Evolutionary conservation across 2,329 filamentous ascomycete species (phyloP).

Genomic region (Colletotrichum gigasporum): DNA sequence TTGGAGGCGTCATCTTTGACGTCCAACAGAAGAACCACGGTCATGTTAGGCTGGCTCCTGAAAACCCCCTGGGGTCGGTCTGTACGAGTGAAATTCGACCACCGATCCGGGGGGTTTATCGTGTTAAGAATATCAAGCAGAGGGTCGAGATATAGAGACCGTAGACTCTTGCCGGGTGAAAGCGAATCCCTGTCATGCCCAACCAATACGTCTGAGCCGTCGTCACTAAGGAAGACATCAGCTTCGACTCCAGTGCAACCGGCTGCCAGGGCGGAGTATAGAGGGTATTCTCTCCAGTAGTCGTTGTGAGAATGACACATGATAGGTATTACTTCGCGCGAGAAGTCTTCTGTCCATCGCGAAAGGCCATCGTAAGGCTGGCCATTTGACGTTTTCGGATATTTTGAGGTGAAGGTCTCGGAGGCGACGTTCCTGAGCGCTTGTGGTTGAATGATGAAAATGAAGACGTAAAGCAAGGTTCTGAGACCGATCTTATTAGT

Average conservation of each 20-base stretch:
- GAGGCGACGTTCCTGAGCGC: background rate
- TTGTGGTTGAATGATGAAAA: background rate
- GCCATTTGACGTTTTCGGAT: background rate
- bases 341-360: background rate
- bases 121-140: conserved; percentile 66
- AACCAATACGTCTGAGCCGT: conserved; percentile 59
- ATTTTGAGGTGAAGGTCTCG: conserved; percentile 24
- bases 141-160: conserved; percentile 70
- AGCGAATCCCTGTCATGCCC: conserved; percentile 68
- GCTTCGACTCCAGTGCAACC: conserved; percentile 73
- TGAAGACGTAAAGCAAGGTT: background rate
- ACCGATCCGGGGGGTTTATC: conserved; percentile 52
- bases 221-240: conserved; percentile 71
- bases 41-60: conserved; percentile 57
- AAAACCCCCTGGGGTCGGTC: conserved; percentile 62
- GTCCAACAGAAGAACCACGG: conserved; percentile 73
- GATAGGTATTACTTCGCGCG: conserved; percentile 49
- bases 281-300: conserved; percentile 71
- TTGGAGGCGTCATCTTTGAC: conserved; percentile 67
- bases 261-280: conserved; percentile 68
- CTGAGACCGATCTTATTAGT: background rate
- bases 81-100: conserved; percentile 46
- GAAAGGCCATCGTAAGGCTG: background rate
- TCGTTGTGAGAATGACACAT: conserved; percentile 76
- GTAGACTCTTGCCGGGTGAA: conserved; percentile 65